Base-by-base conservation (phyloP, 192 early-diverging fungal genomes). In the Umbelopsis sp. region DNA sequence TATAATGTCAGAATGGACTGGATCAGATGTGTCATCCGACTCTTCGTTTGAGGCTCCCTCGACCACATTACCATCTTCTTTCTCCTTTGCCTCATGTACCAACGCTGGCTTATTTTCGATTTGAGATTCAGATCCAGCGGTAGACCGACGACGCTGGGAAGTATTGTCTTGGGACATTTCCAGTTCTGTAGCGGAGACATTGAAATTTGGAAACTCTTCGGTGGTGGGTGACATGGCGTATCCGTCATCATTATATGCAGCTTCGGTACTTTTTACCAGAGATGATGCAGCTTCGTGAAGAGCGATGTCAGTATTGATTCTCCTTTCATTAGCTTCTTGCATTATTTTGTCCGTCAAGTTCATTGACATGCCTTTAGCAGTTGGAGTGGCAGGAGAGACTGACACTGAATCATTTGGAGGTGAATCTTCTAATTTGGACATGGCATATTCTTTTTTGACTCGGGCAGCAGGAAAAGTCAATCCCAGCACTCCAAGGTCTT, bases 321-420 rank as follows among this genome's bases (percentile, higher is more conserved):
- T 13, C 33, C 55, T 61, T 4, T 61, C 55, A 33, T 3, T 11
- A 16, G 30, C 55, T 16, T 61, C 55, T 35, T 61, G 55, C 25
- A 61, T 27, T 37, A 61, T 37, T 25, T 61, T 61, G 3, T 61
- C 55, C 2, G 55, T 61, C 16, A 61, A 35, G 30, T 61, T 61
- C 33, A 61, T 61, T 25, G 27, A 16, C 55, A 61, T 61, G 30
- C 55, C 55, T n/a, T 61, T 61, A 4, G 55, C 55, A 61, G 55
- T 61, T 13, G 55, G 55, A 11, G 55, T 61, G 18, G 55, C 55
- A 18, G 55, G 55, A 13, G 55, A 61, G 2, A 30, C 55, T 12
- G 55, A 33, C 55, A 35, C 18, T 8, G 55, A 61, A 16, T 61
- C 27, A 35, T 33, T n/a, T 8, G 12, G 55, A 61, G 53, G 53